phyloP scores from a whole-genome alignment of 1,284 basidiomycete species.

The Bondarzewia mesenterica region DNA sequence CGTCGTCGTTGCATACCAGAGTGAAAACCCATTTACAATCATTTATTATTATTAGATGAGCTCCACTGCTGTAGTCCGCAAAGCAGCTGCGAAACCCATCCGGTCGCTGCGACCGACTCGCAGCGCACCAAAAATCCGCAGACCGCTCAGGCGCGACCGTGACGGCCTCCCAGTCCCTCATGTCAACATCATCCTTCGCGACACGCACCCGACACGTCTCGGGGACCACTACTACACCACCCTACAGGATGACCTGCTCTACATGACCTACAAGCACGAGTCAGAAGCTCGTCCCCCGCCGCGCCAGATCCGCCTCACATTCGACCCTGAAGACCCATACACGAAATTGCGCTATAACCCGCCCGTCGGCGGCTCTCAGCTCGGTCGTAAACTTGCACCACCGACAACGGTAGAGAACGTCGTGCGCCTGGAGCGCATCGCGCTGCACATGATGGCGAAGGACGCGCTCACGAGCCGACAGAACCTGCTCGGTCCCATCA shows the following conservation, averaged over 20 bases:
- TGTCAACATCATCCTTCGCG: constrained; percentile 51
- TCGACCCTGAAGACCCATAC: constrained; percentile 78
- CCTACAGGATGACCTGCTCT: constrained; percentile 84
- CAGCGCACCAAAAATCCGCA: constrained; percentile 25
- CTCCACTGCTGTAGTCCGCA: neutral
- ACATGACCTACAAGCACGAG: constrained; percentile 89
- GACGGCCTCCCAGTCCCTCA: constrained; percentile 60
- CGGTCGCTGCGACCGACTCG: constrained; percentile 9
- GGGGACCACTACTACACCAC: constrained; percentile 82
- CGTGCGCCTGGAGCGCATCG: constrained; percentile 75
- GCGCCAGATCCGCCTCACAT: constrained; percentile 56
- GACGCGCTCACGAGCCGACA: constrained; percentile 70
- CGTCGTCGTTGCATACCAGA: neutral
- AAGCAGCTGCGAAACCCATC: neutral
- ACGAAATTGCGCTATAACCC: constrained; percentile 65
- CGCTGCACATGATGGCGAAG: constrained; percentile 81
- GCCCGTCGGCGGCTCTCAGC: constrained; percentile 64
- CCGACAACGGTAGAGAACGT: constrained; percentile 60
- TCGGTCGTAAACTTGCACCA: constrained; percentile 58
- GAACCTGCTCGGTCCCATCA: constrained; percentile 78
- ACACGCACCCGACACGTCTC: constrained; percentile 73
- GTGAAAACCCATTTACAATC: neutral
- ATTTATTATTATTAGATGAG: neutral
- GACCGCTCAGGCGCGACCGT: constrained; percentile 38
- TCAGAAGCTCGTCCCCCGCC: constrained; percentile 40